Conservation (phyloP, 352 stramenopile species). For the Phytophthora syringae region DNA sequence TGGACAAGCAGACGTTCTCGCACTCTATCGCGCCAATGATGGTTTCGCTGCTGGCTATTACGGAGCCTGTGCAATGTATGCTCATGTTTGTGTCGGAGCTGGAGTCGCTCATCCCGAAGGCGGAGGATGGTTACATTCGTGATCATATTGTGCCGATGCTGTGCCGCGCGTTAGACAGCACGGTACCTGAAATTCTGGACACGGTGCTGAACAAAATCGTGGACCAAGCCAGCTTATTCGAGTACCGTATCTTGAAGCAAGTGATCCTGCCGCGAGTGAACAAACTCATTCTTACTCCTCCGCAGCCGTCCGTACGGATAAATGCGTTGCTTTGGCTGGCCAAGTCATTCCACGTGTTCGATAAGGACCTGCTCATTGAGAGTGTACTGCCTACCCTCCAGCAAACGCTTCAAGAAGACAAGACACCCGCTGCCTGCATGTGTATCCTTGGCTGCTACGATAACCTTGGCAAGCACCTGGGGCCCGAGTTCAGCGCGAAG, state of each 20-base stretch:
- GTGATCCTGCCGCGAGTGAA: slow-evolving; percentile 87
- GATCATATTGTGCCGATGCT: slow-evolving; percentile 91
- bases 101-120: slow-evolving; percentile 83
- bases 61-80: slow-evolving; percentile 90
- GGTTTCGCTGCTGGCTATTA: slow-evolving; percentile 78
- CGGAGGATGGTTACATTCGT: slow-evolving; percentile 89
- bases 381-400: slow-evolving; percentile 80
- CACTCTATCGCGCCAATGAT: slow-evolving; percentile 84
- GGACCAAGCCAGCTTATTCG: slow-evolving; percentile 86
- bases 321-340: slow-evolving; percentile 87
- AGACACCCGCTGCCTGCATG: slow-evolving; percentile 87
- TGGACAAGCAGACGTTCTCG: slow-evolving; percentile 87
- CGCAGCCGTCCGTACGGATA: slow-evolving; percentile 84
- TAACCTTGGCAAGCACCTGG: slow-evolving; percentile 88
- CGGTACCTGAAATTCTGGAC: slow-evolving; percentile 86
- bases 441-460: slow-evolving; percentile 90
- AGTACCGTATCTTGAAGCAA: slow-evolving; percentile 90
- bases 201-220: slow-evolving; percentile 91
- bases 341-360: slow-evolving; percentile 91
- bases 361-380: slow-evolving; percentile 88
- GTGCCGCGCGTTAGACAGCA: slow-evolving; percentile 83
- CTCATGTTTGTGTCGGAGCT: slow-evolving; percentile 91
- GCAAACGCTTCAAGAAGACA: slow-evolving; percentile 79
- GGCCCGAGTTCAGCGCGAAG: slow-evolving; percentile 83
- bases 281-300: slow-evolving; percentile 85